Evolutionary conservation across 2,329 filamentous ascomycete species (phyloP), one percentile per base, ranked within the genome.

Genomic region (Diaporthe velutina): DNA sequence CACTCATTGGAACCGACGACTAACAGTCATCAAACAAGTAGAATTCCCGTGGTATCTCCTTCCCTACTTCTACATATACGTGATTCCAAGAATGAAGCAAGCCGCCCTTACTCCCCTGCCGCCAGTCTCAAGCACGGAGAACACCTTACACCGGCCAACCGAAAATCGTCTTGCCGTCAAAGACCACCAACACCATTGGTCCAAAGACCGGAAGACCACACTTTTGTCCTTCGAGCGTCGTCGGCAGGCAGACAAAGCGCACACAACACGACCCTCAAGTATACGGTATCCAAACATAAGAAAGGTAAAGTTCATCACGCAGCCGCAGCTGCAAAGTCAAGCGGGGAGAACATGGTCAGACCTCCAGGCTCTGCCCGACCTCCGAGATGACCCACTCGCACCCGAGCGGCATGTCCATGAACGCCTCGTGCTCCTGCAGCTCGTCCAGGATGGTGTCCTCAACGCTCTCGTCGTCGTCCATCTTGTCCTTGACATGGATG

Each of bases 401-500:
- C 0, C 96, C 96, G 64, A 98, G 83, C 60, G 89, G 88, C 12
- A 86, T 88, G 17, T 90, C 90, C 71, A 74, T 61, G 4, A 71
- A 67, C 17, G 87, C 84, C 75, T 96, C 94, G 75, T 94, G 88
- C 35, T 91, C 90, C 25, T 84, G 81, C 67, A 98, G 83, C 82
- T 98, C 91, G 75, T 86, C 81, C 30, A 97, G 79, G 48, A 98
- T 98, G 2, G 84, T 88, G 4, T 94, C 91, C 48, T 87, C 89
- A 2, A 89, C 91, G 64, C 85, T 82, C 35, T 90, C 90, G 0
- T 91, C 94, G 81, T 98, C 95, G 12, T 88, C 86, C 73, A 98
- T 85, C 30, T 90, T 93, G 77, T 98, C 96, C 82, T 99, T 99
- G 80, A 98, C 90, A 81, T 99, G 97, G 50, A 98, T 98, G 73